phyloP scores from a whole-genome alignment of 768 basidiomycete species.

The Calvatia gigantea region DNA sequence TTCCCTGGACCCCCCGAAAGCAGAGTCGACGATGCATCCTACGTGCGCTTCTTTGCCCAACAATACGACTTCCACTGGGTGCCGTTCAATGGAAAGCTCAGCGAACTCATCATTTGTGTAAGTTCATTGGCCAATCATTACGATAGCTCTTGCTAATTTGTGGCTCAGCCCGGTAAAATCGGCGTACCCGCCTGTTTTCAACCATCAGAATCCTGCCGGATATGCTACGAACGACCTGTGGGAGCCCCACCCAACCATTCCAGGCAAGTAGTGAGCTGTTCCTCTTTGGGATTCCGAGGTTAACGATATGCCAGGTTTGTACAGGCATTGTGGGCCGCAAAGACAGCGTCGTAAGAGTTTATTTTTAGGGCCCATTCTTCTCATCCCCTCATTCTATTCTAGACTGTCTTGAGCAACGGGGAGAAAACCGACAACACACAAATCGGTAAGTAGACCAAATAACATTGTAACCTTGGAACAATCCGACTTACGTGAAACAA shows the following conservation, averaged over 20 bases:
- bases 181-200: conserved; percentile 18
- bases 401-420: conserved; percentile 28
- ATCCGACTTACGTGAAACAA: too few species aligned
- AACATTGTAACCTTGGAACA: background rate
- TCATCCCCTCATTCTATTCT: background rate
- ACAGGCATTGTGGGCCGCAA: conserved; percentile 19
- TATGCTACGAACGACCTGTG: conserved; percentile 19
- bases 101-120: conserved; percentile 20
- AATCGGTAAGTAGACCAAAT: conserved; percentile 16
- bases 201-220: conserved; percentile 18
- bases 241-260: conserved; percentile 17
- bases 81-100: background rate
- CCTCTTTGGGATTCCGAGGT: background rate
- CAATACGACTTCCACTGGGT: conserved; percentile 11
- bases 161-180: conserved; percentile 13
- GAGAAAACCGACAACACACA: conserved; percentile 27
- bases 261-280: conserved; percentile 3
- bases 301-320: conserved; percentile 9
- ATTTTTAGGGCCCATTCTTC: background rate
- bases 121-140: background rate
- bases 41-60: conserved; percentile 12
- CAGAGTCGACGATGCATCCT: conserved; percentile 11
- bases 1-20: conserved; percentile 5
- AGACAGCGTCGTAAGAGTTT: conserved; percentile 19
- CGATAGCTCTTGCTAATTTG: background rate